Percentiles rank a stretch among this genome's conserved stretches.
These are phyloP conservation scores for Lactarius deliciosus DNA, from an alignment of 768 basidiomycete genomes.

Conservation along the genomic window DNA sequence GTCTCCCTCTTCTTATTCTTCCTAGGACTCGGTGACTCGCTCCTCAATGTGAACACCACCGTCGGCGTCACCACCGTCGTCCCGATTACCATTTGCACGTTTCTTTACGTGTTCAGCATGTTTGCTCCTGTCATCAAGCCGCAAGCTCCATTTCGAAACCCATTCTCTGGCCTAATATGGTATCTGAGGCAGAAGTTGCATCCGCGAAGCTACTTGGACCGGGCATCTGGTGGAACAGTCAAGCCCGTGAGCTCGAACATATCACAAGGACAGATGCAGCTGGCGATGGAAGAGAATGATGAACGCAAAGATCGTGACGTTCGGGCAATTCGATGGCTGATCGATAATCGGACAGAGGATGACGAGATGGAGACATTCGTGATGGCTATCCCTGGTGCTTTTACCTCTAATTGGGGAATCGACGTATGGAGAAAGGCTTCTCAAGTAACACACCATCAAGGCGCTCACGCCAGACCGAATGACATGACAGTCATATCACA, in stretches of 20 bases:
- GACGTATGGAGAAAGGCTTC: background rate
- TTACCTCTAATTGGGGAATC: background rate
- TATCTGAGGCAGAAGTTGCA: slow-evolving; percentile 8
- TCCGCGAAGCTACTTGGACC: background rate
- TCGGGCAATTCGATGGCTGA: background rate
- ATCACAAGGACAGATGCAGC: background rate
- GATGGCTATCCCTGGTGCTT: background rate
- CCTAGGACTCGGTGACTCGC: slow-evolving; percentile 46
- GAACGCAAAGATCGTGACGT: slow-evolving; percentile 3
- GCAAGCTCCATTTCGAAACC: slow-evolving; percentile 16
- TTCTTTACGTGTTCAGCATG: slow-evolving; percentile 20
- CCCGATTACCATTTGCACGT: slow-evolving; percentile 13
- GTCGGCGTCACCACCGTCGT: slow-evolving; percentile 14
- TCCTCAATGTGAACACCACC: slow-evolving; percentile 34
- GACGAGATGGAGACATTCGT: slow-evolving; percentile 11
- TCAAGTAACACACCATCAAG: background rate
- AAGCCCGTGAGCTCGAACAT: slow-evolving; percentile 6
- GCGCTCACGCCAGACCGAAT: background rate
- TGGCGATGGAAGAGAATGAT: slow-evolving; percentile 7
- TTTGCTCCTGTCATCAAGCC: slow-evolving; percentile 8
- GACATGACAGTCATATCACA: background rate
- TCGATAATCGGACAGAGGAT: slow-evolving; percentile 2
- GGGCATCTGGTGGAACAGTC: background rate
- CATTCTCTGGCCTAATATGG: slow-evolving; percentile 18
- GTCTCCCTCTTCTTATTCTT: slow-evolving; percentile 51